Evolutionary conservation across 371 early-diverging fungal genomes (phyloP), one percentile per base, ranked within the genome.

Genomic region (Gilbertella persicaria): DNA sequence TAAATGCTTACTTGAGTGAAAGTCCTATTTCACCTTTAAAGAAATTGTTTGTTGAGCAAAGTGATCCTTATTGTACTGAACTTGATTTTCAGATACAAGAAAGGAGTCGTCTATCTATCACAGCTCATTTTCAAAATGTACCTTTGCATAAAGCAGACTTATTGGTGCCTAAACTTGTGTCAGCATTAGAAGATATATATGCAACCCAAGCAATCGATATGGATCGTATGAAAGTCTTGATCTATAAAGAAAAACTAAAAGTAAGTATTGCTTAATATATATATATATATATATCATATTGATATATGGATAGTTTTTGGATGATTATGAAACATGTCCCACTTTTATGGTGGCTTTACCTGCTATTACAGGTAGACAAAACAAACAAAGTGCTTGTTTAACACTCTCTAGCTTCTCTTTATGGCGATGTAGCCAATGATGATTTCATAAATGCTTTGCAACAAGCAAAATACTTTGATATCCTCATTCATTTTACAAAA

Each of bases 11-110:
- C 52, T 54, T 82, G 13, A 67, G 78, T 5, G 81, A 82, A 58
- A 79, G 81, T 13, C 72, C 83, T 36, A 67, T 79, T n/a, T 59
- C 83, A 2, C 54, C 75, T n/a, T 45, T 82, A 36, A 69, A 67
- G 44, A 73, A 65, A 38, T 63, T 73, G 47, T 77, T 82, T 71
- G 79, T 80, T 14, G 82, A 82, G 53, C 67, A 66, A 23, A 72
- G 73, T 25, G 70, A 75, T 23, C 81, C 82, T 13, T 64, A 71
- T 28, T 78, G 79, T 49, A 79, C 54, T 30, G 60, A 60, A 39
- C 5, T 60, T 16, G 60, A 53, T 30, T 60, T 60, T 33, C 53
- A 55, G 45, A 42, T 60, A 10, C 42, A 39, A 17, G 60, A 60
- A 35, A 38, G 54, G 33, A 60, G 60, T 39, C 26, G 60, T 28